A percentile compares a stretch with the other conserved stretches of the same genome.
phyloP scores from a whole-genome alignment of 2,329 filamentous ascomycete genomes.

The Stylonectria norvegica region DNA sequence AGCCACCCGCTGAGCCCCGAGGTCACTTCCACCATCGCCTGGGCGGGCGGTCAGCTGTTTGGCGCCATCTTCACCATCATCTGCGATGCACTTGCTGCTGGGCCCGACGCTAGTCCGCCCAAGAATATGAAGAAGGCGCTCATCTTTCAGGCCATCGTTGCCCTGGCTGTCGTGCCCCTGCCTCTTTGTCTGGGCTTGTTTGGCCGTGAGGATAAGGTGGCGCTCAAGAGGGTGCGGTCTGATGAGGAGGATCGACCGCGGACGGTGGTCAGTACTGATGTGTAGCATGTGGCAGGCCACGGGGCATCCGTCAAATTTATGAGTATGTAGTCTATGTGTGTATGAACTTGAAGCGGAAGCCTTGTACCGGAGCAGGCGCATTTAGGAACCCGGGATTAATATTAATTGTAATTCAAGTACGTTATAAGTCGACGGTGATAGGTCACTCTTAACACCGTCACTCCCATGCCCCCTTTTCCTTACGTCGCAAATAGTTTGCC shows the following conservation, averaged over 20 bases:
- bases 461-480: too few species aligned
- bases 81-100: constrained; percentile 68
- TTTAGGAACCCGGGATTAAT: too few species aligned
- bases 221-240: constrained; percentile 47
- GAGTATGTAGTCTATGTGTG: too few species aligned
- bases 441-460: too few species aligned
- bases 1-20: constrained; percentile 85
- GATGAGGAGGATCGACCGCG: constrained; percentile 33
- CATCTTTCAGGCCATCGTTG: constrained; percentile 74
- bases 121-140: constrained; percentile 71
- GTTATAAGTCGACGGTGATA: not conserved
- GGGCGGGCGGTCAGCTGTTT: constrained; percentile 81
- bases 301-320: too few species aligned
- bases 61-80: constrained; percentile 83
- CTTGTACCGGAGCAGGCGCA: too few species aligned
- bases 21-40: constrained; percentile 77
- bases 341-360: too few species aligned
- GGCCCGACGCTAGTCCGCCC: constrained; percentile 53
- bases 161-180: constrained; percentile 60
- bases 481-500: too few species aligned
- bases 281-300: constrained; percentile 9
- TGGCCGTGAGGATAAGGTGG: constrained; percentile 53
- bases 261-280: constrained; percentile 17
- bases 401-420: not conserved
- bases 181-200: constrained; percentile 69